Evolutionary conservation across 2,329 filamentous ascomycete genomes (phyloP).

Genomic region (Triangularia verruculosa): DNA sequence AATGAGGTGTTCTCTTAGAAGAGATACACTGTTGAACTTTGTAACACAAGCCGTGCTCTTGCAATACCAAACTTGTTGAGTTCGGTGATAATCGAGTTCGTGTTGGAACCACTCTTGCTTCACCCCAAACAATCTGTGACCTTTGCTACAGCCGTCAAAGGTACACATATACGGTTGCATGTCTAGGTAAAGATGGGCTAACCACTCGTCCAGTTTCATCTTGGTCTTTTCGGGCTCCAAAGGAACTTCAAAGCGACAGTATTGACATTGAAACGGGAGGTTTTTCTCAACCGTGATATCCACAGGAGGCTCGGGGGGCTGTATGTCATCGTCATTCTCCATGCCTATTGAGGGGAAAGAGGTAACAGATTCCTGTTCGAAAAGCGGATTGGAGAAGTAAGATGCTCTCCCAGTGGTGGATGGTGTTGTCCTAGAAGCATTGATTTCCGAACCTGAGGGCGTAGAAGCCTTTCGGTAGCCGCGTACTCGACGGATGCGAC

Average conservation of each 20-base stretch:
- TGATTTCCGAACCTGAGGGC: neutral
- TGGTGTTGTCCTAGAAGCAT: neutral
- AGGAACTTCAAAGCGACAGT: constrained; percentile 24
- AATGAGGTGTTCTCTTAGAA: constrained; percentile 14
- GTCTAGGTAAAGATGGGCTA: constrained; percentile 25
- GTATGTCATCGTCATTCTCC: neutral
- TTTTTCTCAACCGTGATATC: constrained; percentile 3
- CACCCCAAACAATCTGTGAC: constrained; percentile 16
- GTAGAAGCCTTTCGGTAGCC: neutral
- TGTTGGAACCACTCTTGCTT: constrained; percentile 26
- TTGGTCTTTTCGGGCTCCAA: constrained; percentile 8
- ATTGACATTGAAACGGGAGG: constrained; percentile 19
- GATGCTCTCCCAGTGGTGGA: neutral
- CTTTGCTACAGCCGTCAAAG: constrained; percentile 20
- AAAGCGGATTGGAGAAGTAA: neutral
- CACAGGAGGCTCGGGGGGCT: constrained; percentile 17
- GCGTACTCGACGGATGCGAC: neutral
- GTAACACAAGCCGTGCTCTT: constrained; percentile 11
- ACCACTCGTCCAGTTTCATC: constrained; percentile 19
- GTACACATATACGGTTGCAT: constrained; percentile 27
- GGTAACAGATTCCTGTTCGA: neutral
- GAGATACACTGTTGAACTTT: constrained; percentile 9
- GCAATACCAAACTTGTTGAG: constrained; percentile 23
- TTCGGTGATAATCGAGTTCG: constrained; percentile 23
- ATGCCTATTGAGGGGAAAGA: neutral